These are phyloP conservation scores for Neofusicoccum parvum DNA, from an alignment of 2,329 filamentous ascomycete species.

Conservation along the genomic window DNA sequence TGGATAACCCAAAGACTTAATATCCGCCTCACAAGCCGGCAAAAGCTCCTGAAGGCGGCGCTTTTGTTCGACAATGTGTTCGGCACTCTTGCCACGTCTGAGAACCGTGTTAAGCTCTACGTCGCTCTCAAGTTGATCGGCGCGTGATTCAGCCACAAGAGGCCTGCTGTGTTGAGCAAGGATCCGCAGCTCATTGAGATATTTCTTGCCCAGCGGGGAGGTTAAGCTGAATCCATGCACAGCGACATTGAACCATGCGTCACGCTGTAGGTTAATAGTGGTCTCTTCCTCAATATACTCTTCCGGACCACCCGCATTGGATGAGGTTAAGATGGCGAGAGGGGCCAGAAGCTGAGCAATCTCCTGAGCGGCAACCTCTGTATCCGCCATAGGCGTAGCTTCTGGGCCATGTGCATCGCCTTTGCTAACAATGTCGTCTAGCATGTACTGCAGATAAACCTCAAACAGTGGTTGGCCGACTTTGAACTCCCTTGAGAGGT, in stretches of 20 bases:
- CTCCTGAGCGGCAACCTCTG: slow-evolving; percentile 80
- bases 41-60: slow-evolving; percentile 73
- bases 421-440: slow-evolving; percentile 86
- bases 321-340: slow-evolving; percentile 79
- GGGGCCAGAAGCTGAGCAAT: slow-evolving; percentile 87
- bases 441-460: slow-evolving; percentile 79
- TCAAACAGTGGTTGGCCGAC: slow-evolving; percentile 75
- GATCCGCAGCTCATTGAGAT: slow-evolving; percentile 75
- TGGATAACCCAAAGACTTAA: slow-evolving; percentile 81
- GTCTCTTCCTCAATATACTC: slow-evolving; percentile 53
- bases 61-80: slow-evolving; percentile 79
- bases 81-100: slow-evolving; percentile 78
- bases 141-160: slow-evolving; percentile 82
- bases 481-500: slow-evolving; percentile 71
- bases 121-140: slow-evolving; percentile 90
- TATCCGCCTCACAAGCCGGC: slow-evolving; percentile 74
- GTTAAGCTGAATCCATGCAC: slow-evolving; percentile 84
- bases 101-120: slow-evolving; percentile 95
- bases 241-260: slow-evolving; percentile 98
- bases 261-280: slow-evolving; percentile 72
- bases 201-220: slow-evolving; percentile 71
- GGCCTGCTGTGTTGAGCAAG: slow-evolving; percentile 88
- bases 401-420: slow-evolving; percentile 78
- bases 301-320: slow-evolving; percentile 56
- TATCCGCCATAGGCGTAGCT: slow-evolving; percentile 73